Base-by-base conservation (phyloP, 805 yeast species). In the Cyberlindnera maclurae region DNA sequence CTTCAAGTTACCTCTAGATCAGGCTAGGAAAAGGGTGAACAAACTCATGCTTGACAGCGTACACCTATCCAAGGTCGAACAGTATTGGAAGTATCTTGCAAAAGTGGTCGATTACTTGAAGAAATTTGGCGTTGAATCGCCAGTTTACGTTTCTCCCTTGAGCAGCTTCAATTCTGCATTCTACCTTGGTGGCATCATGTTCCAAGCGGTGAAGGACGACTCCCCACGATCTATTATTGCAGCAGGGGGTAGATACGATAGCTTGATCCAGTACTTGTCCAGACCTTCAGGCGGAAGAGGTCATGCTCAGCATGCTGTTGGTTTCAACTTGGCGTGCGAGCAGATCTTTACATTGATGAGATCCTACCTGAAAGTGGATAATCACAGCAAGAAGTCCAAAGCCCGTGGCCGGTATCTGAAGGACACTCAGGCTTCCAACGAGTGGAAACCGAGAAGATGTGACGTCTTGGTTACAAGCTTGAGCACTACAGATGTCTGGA, bases 241-340 rank as follows among this genome's bases (percentile, higher is more conserved):
- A 12, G 90, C 93, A 0, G 99, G 99, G 33, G 99, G 99, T 3
- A 67, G 99, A 39, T 93, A 88, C 55, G 97, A 90, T 52, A 65
- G 68, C 15, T 67, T 93, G 46, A 74, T 88, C 12, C 65, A 75
- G 3, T 69, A 79, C 13, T 70, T 87, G 43, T 74, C 90, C 0
- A 77, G 84, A 47, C 71, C 77, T 1, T 62, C 74, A 42, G 55
- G 67, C 15, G 59, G 55, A 4, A 55, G 55, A 34, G 37, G 53
- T 1, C 54, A 52, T 29, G 44, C 71, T 36, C 68, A 73, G 15
- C 68, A 70, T 38, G 95, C 88, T 1, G 97, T 89, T 31, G 97
- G 98, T 0, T 82, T 93, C 54, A 81, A 86, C 44, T 59, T 93
- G 40, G 85, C 93, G 0, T 77, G 86, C 71, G 87, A 81, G 49